Base-by-base conservation (phyloP, 257 asterid species). In the Asclepias syriaca region DNA sequence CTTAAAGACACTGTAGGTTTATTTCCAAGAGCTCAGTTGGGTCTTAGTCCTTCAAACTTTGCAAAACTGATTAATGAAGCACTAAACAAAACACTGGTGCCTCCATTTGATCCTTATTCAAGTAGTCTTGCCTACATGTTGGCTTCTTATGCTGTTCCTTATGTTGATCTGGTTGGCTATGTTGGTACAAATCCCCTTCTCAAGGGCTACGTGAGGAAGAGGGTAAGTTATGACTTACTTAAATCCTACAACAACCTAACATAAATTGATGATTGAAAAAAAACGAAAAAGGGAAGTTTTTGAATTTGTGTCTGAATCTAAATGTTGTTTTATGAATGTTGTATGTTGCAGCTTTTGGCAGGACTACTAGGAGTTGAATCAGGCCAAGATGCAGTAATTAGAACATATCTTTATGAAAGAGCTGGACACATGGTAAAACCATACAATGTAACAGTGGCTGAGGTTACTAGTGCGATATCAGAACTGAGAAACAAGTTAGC, bases 161-260 rank as follows among this genome's bases (percentile, higher is more conserved):
- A 82, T 2, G 77, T 84, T 29, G 89, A 87, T 57, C 32, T 84
- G 1, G 12, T 76, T 7, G 80, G 81, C 43, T 87, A 82, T 34
- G 92, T 87, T 1, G 88, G 86, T 37, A 69, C 84, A 8, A 86
- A 84, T 60, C 91, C 91, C 11, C 40, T 16, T 60, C 74, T 86
- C 80, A 22, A 32, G 9, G 83, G 87, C 21, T 64, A n/a, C 10
- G 10, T 8, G 4, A 29, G 77, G 5, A 84, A 77, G 74, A 13
- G 76, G 45, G 87, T 78, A 70, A 32, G 78, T 68, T 37, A 29
- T 71, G 45, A 40, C 45, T n/a, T 27, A 32, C 39, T 34, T 34
- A 27, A 49, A 24, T 24, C 27, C 27, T 24, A 24, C 27, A 24
- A 24, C 27, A 24, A 24, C 27, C 27, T 24, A 24, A 24, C 27